Evolutionary conservation across 1,284 basidiomycete species (phyloP).

Genomic region (Sparassis latifolia): DNA sequence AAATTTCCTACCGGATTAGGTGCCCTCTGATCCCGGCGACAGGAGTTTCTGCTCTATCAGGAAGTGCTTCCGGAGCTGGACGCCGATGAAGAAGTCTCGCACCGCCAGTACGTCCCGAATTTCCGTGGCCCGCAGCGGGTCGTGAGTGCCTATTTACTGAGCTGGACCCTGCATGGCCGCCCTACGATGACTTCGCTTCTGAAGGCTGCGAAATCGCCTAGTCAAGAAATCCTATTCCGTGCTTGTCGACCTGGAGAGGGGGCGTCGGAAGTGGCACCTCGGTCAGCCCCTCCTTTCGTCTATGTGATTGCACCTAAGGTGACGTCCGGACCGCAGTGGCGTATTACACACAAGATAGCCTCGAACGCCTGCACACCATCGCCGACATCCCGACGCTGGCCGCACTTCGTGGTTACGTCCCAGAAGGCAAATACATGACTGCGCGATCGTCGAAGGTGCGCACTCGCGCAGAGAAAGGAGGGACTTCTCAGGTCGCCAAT

Average conservation of each 20-base stretch:
- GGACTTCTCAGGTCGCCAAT: neutral
- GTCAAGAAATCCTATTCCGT: constrained; percentile 80
- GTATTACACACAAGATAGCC: constrained; percentile 64
- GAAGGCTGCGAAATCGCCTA: constrained; percentile 39
- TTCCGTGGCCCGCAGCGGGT: neutral
- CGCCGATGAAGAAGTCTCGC: constrained; percentile 16
- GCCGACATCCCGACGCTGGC: constrained; percentile 51
- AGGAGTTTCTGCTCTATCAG: constrained; percentile 37
- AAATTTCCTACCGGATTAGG: neutral
- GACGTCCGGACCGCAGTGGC: constrained; percentile 43
- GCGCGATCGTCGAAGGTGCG: constrained; percentile 26
- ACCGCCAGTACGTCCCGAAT: constrained; percentile 17
- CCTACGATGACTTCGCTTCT: neutral
- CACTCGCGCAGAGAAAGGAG: constrained; percentile 12
- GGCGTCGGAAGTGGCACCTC: constrained; percentile 72
- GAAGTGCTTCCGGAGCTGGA: constrained; percentile 32
- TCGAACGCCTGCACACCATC: constrained; percentile 58
- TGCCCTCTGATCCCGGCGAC: constrained; percentile 6
- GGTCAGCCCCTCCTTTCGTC: constrained; percentile 38
- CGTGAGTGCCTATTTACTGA: neutral
- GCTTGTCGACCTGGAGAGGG: constrained; percentile 52
- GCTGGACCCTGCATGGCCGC: neutral
- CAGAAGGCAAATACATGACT: constrained; percentile 36
- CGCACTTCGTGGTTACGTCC: constrained; percentile 38
- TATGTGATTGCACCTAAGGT: neutral